phyloP scores from a whole-genome alignment of 2,329 filamentous ascomycete genomes.

The Hypoxylon sp. region DNA sequence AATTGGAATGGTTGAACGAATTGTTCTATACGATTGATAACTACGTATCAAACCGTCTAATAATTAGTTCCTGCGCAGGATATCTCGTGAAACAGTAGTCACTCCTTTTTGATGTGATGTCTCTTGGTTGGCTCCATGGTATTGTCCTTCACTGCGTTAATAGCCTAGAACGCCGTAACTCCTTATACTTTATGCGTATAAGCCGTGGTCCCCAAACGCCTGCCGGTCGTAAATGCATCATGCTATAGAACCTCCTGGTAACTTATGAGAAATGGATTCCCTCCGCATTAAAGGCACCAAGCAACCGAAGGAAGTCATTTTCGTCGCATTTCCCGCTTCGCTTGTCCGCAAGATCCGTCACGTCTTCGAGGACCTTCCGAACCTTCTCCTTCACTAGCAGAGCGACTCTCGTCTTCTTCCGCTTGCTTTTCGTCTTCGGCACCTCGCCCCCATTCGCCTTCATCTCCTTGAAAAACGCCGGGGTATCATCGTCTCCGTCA shows the following conservation, averaged over 20 bases:
- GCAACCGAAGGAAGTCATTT: slow-evolving; percentile 86
- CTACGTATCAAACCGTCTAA: slow-evolving; percentile 24
- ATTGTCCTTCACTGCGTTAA: background rate
- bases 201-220: slow-evolving; percentile 31
- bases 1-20: slow-evolving; percentile 22
- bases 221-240: slow-evolving; percentile 21
- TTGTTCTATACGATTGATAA: slow-evolving; percentile 41
- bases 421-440: slow-evolving; percentile 74
- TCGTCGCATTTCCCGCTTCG: slow-evolving; percentile 90
- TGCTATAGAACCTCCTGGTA: slow-evolving; percentile 37
- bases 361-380: slow-evolving; percentile 82
- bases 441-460: slow-evolving; percentile 57
- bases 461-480: slow-evolving; percentile 84
- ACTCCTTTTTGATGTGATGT: background rate
- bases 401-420: slow-evolving; percentile 83
- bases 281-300: slow-evolving; percentile 88
- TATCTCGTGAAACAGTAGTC: background rate
- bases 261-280: slow-evolving; percentile 87
- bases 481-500: slow-evolving; percentile 76
- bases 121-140: background rate
- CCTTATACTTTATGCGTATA: slow-evolving; percentile 30
- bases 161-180: slow-evolving; percentile 23
- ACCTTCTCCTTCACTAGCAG: slow-evolving; percentile 90
- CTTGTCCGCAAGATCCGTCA: slow-evolving; percentile 84
- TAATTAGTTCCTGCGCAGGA: slow-evolving; percentile 18